These are phyloP conservation scores for Tetrahymena borealis DNA, from an alignment of 73 alveolate species.

Conservation along the genomic window DNA sequence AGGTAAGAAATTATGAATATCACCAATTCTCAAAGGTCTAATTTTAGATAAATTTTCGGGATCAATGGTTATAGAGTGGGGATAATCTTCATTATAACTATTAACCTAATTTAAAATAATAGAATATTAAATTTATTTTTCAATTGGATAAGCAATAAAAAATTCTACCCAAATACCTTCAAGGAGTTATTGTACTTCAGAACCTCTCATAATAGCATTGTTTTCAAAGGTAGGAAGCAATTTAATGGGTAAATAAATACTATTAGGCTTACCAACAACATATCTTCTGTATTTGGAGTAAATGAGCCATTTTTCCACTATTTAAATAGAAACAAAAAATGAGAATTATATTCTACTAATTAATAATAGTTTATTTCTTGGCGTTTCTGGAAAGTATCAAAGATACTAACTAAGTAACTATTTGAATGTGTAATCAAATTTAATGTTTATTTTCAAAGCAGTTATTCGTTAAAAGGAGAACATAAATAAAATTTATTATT, in stretches of 20 bases:
- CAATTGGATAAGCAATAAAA: background rate
- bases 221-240: background rate
- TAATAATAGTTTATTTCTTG: background rate
- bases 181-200: background rate
- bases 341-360: background rate
- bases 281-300: background rate
- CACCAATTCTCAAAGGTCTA: slow-evolving; percentile 3
- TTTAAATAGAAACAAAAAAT: background rate
- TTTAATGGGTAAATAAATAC: background rate
- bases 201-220: background rate
- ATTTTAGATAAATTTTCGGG: background rate
- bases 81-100: background rate
- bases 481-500: background rate
- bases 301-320: background rate
- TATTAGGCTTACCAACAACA: background rate
- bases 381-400: background rate
- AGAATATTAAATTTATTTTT: too few relatives aligned
- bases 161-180: background rate
- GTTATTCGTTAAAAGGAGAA: slow-evolving; percentile 1
- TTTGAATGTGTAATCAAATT: too few relatives aligned
- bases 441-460: too few relatives aligned
- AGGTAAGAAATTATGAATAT: background rate
- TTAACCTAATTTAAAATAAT: background rate
- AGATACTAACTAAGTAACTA: too few relatives aligned
- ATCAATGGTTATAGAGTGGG: background rate